Conservation (phyloP, 2,329 filamentous ascomycete genomes). For the Dryadomyces quercus-mongolicae region DNA sequence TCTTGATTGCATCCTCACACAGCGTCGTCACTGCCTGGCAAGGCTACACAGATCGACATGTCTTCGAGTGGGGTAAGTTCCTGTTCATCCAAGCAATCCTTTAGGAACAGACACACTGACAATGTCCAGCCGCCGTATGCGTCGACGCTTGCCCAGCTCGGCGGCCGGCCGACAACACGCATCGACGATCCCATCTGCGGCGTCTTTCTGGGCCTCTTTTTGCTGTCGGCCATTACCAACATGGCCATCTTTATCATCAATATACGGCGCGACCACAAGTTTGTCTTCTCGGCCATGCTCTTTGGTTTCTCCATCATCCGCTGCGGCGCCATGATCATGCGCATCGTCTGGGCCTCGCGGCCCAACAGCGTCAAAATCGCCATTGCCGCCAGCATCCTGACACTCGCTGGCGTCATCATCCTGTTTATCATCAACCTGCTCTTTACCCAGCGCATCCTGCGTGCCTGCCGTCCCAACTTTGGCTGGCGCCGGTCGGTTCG, state of each 20-base stretch:
- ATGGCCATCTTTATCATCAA: conserved; percentile 47
- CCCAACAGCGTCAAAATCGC: conserved; percentile 28
- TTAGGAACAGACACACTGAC: too few species aligned
- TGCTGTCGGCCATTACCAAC: conserved; percentile 39
- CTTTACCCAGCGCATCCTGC: conserved; percentile 62
- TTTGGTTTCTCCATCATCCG: conserved; percentile 49
- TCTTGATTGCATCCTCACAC: too few species aligned
- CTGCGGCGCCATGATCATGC: conserved; percentile 35
- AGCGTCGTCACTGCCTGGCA: too few species aligned
- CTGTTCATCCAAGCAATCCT: too few species aligned
- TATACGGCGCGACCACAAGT: conserved; percentile 39
- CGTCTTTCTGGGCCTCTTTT: conserved; percentile 49
- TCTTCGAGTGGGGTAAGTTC: too few species aligned
- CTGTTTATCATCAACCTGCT: conserved; percentile 70
- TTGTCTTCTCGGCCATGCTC: conserved; percentile 43
- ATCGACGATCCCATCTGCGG: conserved; percentile 54
- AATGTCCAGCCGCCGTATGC: neutral
- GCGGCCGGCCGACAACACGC: conserved; percentile 41
- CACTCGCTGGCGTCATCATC: conserved; percentile 61
- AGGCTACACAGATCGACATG: too few species aligned
- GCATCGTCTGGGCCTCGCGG: conserved; percentile 38
- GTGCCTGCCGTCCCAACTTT: conserved; percentile 56
- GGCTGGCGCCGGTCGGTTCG: conserved; percentile 53
- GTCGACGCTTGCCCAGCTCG: conserved; percentile 30
- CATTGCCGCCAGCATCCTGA: conserved; percentile 55